Base-by-base conservation (phyloP, 768 basidiomycete species). In the Hygrophoropsis aurantiaca region DNA sequence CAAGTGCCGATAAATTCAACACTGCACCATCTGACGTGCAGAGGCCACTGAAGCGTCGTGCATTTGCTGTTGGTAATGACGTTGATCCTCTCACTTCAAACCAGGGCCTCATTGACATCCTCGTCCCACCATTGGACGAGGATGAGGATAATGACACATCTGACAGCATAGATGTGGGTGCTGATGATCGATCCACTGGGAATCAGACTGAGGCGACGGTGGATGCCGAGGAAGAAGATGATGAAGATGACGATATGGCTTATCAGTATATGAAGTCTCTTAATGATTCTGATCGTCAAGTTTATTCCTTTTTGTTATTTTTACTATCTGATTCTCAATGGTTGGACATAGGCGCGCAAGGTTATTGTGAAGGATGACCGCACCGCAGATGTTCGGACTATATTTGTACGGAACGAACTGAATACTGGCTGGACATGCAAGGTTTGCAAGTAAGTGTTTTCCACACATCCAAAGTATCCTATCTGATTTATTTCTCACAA, bases 101-200 rank as follows among this genome's bases (percentile, higher is more conserved):
- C 11, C 35, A 36, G 8, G 35, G 20, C 35, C 8, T 20, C 16
- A 5, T 20, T 40, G 40, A 40, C 40, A 40, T n/a, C 23, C 23
- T 15, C 27, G 40, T 41, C 40, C 18, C 25, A 27, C 40, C 39
- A 23, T 19, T 40, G 39, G 46, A 27, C 7, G 30, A 39, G 25
- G 24, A 23, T 18, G 5, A 33, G 5, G 40, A 47, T 2, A 27
- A 26, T 18, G 40, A 30, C 11, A 30, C n/a, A n/a, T n/a, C 24
- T 23, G 26, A 40, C 13, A 16, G n/a, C 18, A 27, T 30, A 11
- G 6, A 42, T n/a, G 41, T 48, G 4, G 21, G 32, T 21, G 35
- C 10, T 11, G 44, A 47, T 13, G 27, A 41, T 47, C 24, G 38
- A 18, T 40, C 36, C 30, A 39, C 26, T 40, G 38, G 46, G 40